Percentiles rank a stretch among this genome's conserved stretches.
Conservation (phyloP, 1,284 basidiomycete genomes). For the Rhodotorula sp. region DNA sequence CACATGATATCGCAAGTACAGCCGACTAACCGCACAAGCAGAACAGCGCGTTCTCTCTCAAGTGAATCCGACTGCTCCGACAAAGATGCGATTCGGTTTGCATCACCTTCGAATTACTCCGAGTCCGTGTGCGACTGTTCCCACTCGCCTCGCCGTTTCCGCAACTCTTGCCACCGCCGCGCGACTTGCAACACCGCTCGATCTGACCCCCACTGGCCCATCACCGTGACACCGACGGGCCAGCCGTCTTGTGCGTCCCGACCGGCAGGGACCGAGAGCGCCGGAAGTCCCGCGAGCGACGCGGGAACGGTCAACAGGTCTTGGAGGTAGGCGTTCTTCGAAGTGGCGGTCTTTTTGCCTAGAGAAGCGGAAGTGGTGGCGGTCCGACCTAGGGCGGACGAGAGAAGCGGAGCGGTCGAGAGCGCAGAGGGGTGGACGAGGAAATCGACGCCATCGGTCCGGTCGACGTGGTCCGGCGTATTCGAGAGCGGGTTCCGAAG, state of each 20-base stretch:
- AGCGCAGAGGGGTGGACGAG: slow-evolving; percentile 82
- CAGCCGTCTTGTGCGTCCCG: slow-evolving; percentile 60
- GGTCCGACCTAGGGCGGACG: background rate
- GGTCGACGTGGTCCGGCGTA: background rate
- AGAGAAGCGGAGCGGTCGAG: slow-evolving; percentile 66
- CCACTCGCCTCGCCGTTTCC: background rate
- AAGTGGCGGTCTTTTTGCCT: background rate
- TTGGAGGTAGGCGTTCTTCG: slow-evolving; percentile 65
- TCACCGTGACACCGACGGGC: slow-evolving; percentile 82
- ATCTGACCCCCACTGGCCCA: slow-evolving; percentile 89
- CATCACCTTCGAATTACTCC: too few species aligned
- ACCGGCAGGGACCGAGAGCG: slow-evolving; percentile 68
- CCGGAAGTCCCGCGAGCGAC: slow-evolving; percentile 83
- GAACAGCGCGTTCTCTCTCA: too few species aligned
- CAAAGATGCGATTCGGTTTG: too few species aligned
- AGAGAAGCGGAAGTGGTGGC: background rate
- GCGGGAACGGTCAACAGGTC: slow-evolving; percentile 91
- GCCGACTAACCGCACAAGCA: too few species aligned
- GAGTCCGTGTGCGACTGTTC: background rate
- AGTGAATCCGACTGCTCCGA: too few species aligned
- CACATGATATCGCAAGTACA: too few species aligned
- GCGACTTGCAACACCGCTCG: slow-evolving; percentile 57
- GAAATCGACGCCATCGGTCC: slow-evolving; percentile 64
- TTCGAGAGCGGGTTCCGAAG: slow-evolving; percentile 55
- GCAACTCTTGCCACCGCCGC: background rate